phyloP scores from a whole-genome alignment of 2,329 filamentous ascomycete species.

The Pseudopithomyces chartarum region DNA sequence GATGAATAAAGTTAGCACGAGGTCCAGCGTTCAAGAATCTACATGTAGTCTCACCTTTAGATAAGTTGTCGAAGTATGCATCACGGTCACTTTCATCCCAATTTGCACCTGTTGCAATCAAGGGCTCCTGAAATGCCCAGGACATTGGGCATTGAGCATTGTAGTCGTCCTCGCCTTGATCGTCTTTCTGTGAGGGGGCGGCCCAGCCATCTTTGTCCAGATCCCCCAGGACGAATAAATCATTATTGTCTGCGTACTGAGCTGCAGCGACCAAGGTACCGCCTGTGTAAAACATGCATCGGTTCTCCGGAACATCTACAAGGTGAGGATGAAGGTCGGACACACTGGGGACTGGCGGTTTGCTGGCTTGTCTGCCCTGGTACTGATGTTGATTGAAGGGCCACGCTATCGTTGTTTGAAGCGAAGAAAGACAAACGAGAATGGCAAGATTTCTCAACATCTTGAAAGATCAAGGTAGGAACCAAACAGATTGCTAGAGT shows the following conservation, averaged over 20 bases:
- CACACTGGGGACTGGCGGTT: too few species aligned
- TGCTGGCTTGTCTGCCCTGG: too few species aligned
- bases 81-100: not conserved
- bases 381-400: too few species aligned
- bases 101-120: not conserved
- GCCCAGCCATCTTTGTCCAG: not conserved
- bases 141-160: not conserved
- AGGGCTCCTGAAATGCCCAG: not conserved
- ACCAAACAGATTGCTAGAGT: too few species aligned
- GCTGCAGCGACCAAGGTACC: not conserved
- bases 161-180: not conserved
- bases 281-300: not conserved
- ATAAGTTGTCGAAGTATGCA: not conserved
- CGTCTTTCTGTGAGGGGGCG: not conserved
- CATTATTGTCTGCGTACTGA: not conserved
- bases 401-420: too few species aligned
- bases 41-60: not conserved
- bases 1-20: too few species aligned
- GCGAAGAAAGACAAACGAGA: too few species aligned
- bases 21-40: too few species aligned
- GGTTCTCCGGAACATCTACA: not conserved
- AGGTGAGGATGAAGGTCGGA: too few species aligned
- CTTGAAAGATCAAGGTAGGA: too few species aligned
- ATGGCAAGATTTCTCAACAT: too few species aligned
- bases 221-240: not conserved